Evolutionary conservation across 345 rosid genomes (phyloP).

Genomic region (Brassica carinata): DNA sequence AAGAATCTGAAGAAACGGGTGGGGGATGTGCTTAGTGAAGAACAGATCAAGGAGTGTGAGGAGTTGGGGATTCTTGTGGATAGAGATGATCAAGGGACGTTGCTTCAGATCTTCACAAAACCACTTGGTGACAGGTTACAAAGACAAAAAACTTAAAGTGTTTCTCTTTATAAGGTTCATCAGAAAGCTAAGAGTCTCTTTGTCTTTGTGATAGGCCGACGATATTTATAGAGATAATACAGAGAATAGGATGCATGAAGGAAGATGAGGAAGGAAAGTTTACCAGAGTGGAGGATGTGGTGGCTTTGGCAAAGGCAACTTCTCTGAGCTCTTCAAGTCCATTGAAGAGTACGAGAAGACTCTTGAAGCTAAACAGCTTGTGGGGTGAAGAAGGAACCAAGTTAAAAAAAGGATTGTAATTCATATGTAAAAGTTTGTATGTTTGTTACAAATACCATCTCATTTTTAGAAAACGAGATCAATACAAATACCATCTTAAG

Average conservation of each 20-base stretch:
- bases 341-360: conserved; percentile 92
- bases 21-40: conserved; percentile 72
- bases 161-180: background rate
- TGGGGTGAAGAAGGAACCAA: conserved; percentile 17
- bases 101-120: conserved; percentile 96
- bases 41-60: conserved; percentile 85
- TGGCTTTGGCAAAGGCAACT: conserved; percentile 94
- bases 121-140: conserved; percentile 87
- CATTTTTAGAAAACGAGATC: conserved; percentile 1
- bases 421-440: conserved; percentile 6
- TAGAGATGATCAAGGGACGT: conserved; percentile 91
- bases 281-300: conserved; percentile 96
- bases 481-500: conserved; percentile 1
- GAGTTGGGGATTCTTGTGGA: conserved; percentile 91
- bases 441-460: conserved; percentile 3
- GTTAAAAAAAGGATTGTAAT: background rate
- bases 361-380: conserved; percentile 62
- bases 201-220: conserved; percentile 62
- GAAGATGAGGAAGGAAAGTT: conserved; percentile 61
- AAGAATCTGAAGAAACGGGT: conserved; percentile 70
- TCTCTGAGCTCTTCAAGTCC: conserved; percentile 90
- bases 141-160: background rate
- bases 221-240: conserved; percentile 92
- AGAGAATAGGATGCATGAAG: conserved; percentile 81
- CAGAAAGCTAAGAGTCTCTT: background rate